Percentiles rank a stretch among this genome's conserved stretches.
phyloP scores from a whole-genome alignment of 225 moss, liverwort and hornwort species.

The Neckera pumila region DNA sequence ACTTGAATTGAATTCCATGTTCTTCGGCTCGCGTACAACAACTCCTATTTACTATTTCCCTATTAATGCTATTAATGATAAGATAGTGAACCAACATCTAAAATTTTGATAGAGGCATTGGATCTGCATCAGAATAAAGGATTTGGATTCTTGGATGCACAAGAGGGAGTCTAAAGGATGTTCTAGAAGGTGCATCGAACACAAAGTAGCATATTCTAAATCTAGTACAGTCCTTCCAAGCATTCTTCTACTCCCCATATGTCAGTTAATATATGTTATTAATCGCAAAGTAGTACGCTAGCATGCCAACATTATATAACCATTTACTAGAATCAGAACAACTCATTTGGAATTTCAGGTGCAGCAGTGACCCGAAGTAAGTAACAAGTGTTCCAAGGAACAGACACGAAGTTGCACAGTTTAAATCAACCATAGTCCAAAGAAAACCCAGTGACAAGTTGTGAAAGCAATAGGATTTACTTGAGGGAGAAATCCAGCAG shows the following conservation, averaged over 20 bases:
- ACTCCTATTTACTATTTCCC: background rate
- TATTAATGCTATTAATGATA: background rate
- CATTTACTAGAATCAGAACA: background rate
- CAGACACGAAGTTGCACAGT: background rate
- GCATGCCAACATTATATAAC: background rate
- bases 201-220: background rate
- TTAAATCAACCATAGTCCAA: background rate
- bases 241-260: background rate
- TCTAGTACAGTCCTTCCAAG: background rate
- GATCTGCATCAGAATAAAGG: background rate
- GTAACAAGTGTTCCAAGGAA: background rate
- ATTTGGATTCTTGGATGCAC: background rate
- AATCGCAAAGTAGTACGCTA: background rate
- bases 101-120: background rate
- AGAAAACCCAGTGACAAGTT: background rate
- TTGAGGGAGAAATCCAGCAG: slow-evolving; percentile 31
- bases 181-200: background rate
- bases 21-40: background rate
- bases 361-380: background rate
- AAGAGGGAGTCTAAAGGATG: background rate
- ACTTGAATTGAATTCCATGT: background rate
- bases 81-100: background rate
- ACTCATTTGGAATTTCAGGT: background rate
- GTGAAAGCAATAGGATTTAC: background rate
- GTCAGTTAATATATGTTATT: background rate